phyloP scores from a whole-genome alignment of 805 yeast species.

The Starmerella vitae region DNA sequence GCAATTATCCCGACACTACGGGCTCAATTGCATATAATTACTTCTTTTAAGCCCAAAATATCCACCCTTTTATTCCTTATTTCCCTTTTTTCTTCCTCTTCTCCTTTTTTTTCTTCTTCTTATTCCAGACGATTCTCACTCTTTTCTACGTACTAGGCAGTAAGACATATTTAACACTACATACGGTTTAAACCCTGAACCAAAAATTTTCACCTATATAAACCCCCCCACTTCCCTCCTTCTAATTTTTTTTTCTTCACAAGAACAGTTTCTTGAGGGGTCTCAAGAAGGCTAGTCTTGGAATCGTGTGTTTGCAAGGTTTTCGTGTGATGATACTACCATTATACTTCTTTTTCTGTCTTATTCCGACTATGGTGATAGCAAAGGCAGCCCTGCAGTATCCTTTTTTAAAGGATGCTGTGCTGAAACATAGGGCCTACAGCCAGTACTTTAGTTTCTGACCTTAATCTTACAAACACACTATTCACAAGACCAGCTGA shows the following conservation, averaged over 20 bases:
- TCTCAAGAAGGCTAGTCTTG: constrained; percentile 10
- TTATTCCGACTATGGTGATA: constrained; percentile 32
- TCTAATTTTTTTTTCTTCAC: not conserved
- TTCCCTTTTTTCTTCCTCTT: too few species aligned
- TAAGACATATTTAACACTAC: not conserved
- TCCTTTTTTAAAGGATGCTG: constrained; percentile 7
- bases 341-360: constrained; percentile 27
- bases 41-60: not conserved
- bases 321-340: constrained; percentile 29
- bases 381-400: constrained; percentile 26
- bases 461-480: constrained; percentile 11
- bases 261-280: constrained; percentile 10
- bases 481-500: constrained; percentile 1
- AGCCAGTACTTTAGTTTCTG: constrained; percentile 30
- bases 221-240: not conserved
- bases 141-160: too few species aligned
- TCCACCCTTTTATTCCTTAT: not conserved
- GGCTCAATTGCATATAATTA: constrained; percentile 10
- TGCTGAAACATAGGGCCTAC: constrained; percentile 23
- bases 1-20: constrained; percentile 3
- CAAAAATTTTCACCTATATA: constrained; percentile 6
- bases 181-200: not conserved
- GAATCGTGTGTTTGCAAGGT: not conserved
- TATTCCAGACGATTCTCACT: too few species aligned
- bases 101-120: too few species aligned